Conservation (phyloP, 306 rosid species). For the Acacia crassicarpa region DNA sequence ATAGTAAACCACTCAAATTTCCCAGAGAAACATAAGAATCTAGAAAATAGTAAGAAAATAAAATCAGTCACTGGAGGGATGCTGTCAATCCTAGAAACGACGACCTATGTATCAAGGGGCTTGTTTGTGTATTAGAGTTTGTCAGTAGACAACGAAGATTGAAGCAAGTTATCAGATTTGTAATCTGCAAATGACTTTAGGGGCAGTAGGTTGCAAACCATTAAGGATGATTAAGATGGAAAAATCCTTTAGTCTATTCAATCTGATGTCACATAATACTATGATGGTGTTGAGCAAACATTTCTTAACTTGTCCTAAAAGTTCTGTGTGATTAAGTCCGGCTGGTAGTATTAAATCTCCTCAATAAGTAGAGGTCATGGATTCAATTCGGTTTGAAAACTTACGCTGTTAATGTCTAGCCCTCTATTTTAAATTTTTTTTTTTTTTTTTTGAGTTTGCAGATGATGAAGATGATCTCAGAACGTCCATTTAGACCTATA, state of each 20-base stretch:
- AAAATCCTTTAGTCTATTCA: neutral
- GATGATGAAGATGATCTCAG: no score
- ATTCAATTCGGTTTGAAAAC: no score
- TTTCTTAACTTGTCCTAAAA: slow-evolving; percentile 61
- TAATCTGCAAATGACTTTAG: slow-evolving; percentile 33
- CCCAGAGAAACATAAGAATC: slow-evolving; percentile 35
- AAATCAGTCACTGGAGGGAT: slow-evolving; percentile 40
- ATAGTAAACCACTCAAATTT: no score
- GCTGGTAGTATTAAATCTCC: neutral
- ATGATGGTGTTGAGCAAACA: slow-evolving; percentile 70
- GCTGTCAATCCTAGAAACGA: slow-evolving; percentile 44
- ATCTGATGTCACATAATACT: slow-evolving; percentile 34
- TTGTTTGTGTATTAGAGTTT: slow-evolving; percentile 81
- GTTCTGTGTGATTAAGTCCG: slow-evolving; percentile 64
- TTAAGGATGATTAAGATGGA: neutral
- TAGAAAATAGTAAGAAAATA: slow-evolving; percentile 34
- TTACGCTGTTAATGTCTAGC: no score
- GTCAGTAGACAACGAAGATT: slow-evolving; percentile 27
- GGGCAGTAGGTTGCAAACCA: slow-evolving; percentile 10
- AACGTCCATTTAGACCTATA: no score
- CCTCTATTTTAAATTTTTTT: no score
- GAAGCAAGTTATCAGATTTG: slow-evolving; percentile 26
- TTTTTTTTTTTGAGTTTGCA: no score
- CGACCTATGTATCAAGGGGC: slow-evolving; percentile 75
- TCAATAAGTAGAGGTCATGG: no score